Conservation (phyloP, 495 filamentous ascomycete species). For the Penicillium soppii region DNA sequence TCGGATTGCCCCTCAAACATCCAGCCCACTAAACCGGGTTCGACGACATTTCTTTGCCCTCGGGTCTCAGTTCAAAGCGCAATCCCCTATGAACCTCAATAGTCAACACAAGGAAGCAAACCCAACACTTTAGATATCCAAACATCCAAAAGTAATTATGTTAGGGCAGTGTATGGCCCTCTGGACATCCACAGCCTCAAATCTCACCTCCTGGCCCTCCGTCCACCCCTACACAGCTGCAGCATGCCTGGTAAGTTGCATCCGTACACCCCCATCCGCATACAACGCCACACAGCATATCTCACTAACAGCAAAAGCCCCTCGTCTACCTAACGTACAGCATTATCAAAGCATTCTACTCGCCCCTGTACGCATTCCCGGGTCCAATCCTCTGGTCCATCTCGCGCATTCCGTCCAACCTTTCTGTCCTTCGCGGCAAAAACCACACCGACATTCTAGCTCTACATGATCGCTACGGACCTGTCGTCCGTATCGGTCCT, state of each 20-base stretch:
- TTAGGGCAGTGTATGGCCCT: constrained; percentile 3
- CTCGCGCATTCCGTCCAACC: constrained; percentile 33
- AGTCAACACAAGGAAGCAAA: too few species aligned
- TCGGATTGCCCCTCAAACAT: not conserved
- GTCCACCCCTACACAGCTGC: constrained; percentile 12
- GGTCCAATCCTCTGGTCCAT: constrained; percentile 49
- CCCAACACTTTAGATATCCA: not conserved
- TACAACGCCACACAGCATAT: constrained; percentile 1
- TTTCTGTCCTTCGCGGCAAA: constrained; percentile 22
- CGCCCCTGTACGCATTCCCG: constrained; percentile 49
- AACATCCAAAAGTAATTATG: constrained; percentile 10
- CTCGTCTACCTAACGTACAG: constrained; percentile 11
- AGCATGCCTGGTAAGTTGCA: constrained; percentile 27
- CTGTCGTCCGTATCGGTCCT: constrained; percentile 56
- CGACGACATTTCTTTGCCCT: not conserved
- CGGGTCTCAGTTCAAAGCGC: not conserved
- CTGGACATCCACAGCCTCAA: not conserved
- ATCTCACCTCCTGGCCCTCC: constrained; percentile 11
- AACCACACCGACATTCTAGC: constrained; percentile 20
- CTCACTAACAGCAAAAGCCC: constrained; percentile 13
- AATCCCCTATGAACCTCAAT: not conserved
- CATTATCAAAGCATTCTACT: constrained; percentile 47
- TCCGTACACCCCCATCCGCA: constrained; percentile 11
- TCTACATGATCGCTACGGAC: constrained; percentile 41
- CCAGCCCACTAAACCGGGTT: not conserved